A percentile compares a stretch with the other conserved stretches of the same genome.
Evolutionary conservation across 2,329 filamentous ascomycete genomes (phyloP).

Genomic region (Eurotiales sp.): DNA sequence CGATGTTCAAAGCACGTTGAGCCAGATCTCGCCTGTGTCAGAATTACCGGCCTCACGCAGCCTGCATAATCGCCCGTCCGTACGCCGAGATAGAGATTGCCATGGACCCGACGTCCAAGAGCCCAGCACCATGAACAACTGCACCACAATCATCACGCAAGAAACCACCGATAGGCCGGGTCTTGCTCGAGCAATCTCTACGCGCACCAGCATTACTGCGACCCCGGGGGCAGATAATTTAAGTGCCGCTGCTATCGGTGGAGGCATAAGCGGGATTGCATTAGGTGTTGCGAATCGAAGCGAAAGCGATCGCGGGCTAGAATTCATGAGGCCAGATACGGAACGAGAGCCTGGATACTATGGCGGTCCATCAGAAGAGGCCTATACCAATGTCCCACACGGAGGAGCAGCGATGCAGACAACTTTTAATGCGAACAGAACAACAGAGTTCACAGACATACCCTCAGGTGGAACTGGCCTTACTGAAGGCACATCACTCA

Average conservation of each 20-base stretch:
- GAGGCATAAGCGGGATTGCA: conserved; percentile 66
- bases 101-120: conserved; percentile 2
- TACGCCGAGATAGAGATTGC: conserved; percentile 20
- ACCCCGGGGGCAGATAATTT: conserved; percentile 68
- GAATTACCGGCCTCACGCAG: conserved; percentile 7
- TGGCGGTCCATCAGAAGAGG: conserved; percentile 4
- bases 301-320: conserved; percentile 61
- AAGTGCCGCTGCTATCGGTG: conserved; percentile 55
- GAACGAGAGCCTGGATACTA: conserved; percentile 7
- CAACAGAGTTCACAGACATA: neutral
- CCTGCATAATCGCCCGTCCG: conserved; percentile 18
- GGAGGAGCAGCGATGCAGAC: no score
- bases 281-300: conserved; percentile 63
- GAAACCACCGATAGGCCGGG: conserved; percentile 5
- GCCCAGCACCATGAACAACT: conserved; percentile 10
- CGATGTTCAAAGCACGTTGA: conserved; percentile 6
- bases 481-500: conserved; percentile 32
- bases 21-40: conserved; percentile 11
- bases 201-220: conserved; percentile 36
- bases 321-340: conserved; percentile 53
- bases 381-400: conserved; percentile 36
- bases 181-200: conserved; percentile 26
- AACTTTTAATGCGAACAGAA: neutral
- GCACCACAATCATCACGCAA: conserved; percentile 13
- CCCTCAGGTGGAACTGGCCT: conserved; percentile 29